These are phyloP conservation scores for Hemisphaericaspora subhashii DNA, from an alignment of 1,139 yeast species.

Conservation along the genomic window DNA sequence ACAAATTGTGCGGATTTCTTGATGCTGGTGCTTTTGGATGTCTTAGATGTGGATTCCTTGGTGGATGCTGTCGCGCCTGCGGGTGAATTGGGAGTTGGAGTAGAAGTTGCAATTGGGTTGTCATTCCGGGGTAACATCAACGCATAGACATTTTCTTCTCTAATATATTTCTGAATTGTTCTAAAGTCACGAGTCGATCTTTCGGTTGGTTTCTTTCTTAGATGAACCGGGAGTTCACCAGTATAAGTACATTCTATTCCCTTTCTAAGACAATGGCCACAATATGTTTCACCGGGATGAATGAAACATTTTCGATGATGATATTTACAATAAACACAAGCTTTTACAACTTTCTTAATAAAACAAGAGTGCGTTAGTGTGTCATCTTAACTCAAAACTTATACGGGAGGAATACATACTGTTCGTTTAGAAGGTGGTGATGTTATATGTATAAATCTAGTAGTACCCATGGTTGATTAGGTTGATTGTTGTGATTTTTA, in stretches of 20 bases:
- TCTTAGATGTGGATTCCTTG: no score
- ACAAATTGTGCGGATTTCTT: constrained; percentile 22
- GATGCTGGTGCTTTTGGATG: neutral
- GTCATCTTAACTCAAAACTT: neutral
- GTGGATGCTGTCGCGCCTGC: no score
- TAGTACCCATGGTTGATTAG: neutral
- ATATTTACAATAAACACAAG: constrained; percentile 8
- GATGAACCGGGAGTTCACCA: neutral
- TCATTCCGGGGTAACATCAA: constrained; percentile 5
- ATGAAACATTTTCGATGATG: constrained; percentile 8
- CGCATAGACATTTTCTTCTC: constrained; percentile 8
- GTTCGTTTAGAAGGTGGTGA: constrained; percentile 6
- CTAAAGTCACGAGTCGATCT: no score
- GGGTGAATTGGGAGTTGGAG: neutral
- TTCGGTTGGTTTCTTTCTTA: no score
- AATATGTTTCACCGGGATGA: neutral
- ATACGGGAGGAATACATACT: neutral
- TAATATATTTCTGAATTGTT: constrained; percentile 3
- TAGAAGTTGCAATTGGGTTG: constrained; percentile 5
- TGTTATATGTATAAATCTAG: constrained; percentile 7
- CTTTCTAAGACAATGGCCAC: constrained; percentile 1
- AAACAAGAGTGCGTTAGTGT: no score
- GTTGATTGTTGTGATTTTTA: no score
- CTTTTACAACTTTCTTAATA: constrained; percentile 7
- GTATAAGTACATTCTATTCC: constrained; percentile 1